Evolutionary conservation across 495 filamentous ascomycete genomes (phyloP).

Genomic region (Penicillium coffeae): DNA sequence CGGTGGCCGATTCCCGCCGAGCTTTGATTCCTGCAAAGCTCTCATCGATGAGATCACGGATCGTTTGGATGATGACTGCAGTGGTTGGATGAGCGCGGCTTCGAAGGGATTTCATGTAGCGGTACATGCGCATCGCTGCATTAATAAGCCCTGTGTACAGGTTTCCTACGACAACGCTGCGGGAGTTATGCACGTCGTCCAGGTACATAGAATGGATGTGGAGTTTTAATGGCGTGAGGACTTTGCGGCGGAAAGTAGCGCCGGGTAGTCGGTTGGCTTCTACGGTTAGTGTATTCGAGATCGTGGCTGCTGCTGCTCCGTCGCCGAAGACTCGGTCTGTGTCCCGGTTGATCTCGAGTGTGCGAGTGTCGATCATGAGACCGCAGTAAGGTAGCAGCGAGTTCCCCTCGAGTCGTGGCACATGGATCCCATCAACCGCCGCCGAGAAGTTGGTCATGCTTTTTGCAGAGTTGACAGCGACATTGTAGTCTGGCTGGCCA

Average conservation of each 20-base stretch:
- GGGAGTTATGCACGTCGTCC: conserved; percentile 75
- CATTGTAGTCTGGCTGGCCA: conserved; percentile 74
- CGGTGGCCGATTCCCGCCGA: conserved; percentile 25
- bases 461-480: conserved; percentile 72
- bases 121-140: conserved; percentile 78
- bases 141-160: conserved; percentile 71
- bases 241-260: conserved; percentile 70
- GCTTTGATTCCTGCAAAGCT: conserved; percentile 63
- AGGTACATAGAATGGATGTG: conserved; percentile 87
- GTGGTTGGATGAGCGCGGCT: conserved; percentile 48
- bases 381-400: conserved; percentile 84
- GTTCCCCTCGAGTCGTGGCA: conserved; percentile 48
- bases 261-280: conserved; percentile 68
- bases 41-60: conserved; percentile 61
- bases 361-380: conserved; percentile 65
- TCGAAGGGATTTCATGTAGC: conserved; percentile 64
- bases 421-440: conserved; percentile 48
- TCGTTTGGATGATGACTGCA: conserved; percentile 59
- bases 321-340: conserved; percentile 47
- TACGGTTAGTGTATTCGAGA: conserved; percentile 67
- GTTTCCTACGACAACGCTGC: conserved; percentile 63
- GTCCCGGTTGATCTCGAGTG: conserved; percentile 69
- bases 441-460: conserved; percentile 81
- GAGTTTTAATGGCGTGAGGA: conserved; percentile 76
- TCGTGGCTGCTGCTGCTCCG: conserved; percentile 28